phyloP scores from a whole-genome alignment of 2,329 filamentous ascomycete genomes.

The Diplodia mutila region DNA sequence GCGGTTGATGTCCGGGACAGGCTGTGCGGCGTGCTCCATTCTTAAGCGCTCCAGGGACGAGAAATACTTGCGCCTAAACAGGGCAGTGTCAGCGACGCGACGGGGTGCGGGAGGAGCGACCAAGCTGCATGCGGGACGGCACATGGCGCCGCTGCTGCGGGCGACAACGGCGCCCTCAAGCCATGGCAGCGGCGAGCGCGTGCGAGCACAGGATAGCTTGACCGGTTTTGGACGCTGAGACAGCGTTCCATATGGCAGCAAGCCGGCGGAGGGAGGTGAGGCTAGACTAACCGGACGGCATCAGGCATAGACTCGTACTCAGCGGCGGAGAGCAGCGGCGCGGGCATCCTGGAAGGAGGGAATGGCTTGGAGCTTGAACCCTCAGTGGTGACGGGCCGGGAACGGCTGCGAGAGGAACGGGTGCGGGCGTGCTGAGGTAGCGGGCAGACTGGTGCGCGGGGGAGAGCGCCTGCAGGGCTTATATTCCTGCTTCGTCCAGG shows the following conservation, averaged over 20 bases:
- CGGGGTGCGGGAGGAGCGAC: neutral
- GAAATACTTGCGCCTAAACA: constrained; percentile 65
- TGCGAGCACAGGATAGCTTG: neutral
- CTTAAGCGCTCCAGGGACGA: constrained; percentile 71
- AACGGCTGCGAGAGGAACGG: constrained; percentile 13
- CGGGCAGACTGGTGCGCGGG: constrained; percentile 8
- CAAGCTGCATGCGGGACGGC: constrained; percentile 2
- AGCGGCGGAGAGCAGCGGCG: constrained; percentile 38
- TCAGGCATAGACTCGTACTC: constrained; percentile 48
- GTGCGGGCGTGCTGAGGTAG: constrained; percentile 11
- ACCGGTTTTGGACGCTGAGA: constrained; percentile 28
- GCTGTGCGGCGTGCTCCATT: constrained; percentile 55
- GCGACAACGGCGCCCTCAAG: neutral
- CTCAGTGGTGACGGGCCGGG: constrained; percentile 19
- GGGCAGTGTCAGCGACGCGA: constrained; percentile 30
- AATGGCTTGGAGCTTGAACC: neutral
- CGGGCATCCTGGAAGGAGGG: constrained; percentile 23
- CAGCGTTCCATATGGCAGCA: constrained; percentile 25
- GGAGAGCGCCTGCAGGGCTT: constrained; percentile 3
- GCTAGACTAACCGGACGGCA: constrained; percentile 48
- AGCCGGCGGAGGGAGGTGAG: constrained; percentile 15
- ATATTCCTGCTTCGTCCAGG: constrained; percentile 21
- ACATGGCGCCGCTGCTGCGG: neutral
- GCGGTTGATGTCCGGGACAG: constrained; percentile 14
- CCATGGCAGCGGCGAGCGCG: neutral